Evolutionary conservation across 176 grass and related monocot species (phyloP).

Genomic region (Avena sativa): DNA sequence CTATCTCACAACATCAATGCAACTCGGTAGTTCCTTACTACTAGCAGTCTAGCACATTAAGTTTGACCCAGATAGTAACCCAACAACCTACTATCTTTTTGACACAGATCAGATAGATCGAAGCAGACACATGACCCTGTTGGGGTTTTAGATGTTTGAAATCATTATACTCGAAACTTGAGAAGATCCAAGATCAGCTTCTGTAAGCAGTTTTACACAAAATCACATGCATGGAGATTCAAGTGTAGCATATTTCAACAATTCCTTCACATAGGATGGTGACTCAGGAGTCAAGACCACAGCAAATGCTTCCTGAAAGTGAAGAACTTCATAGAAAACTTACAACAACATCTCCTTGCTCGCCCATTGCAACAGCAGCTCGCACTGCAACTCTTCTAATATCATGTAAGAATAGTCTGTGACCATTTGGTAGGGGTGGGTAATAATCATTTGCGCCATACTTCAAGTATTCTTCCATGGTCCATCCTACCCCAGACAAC

Average conservation of each 20-base stretch:
- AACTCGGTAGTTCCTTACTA: slow-evolving; percentile 23
- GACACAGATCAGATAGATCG: slow-evolving; percentile 8
- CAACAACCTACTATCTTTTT: not conserved
- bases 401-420: slow-evolving; percentile 92
- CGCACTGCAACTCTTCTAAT: slow-evolving; percentile 89
- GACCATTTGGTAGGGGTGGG: slow-evolving; percentile 91
- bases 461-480: slow-evolving; percentile 99
- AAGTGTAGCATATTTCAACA: not conserved
- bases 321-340: slow-evolving; percentile 42
- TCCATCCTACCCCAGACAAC: slow-evolving; percentile 92
- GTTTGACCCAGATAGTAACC: not conserved
- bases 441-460: slow-evolving; percentile 94
- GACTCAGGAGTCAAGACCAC: not conserved
- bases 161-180: not conserved
- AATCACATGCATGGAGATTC: not conserved
- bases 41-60: not conserved
- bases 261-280: not conserved
- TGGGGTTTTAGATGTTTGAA: slow-evolving; percentile 25
- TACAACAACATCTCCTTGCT: slow-evolving; percentile 97
- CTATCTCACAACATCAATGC: slow-evolving; percentile 27
- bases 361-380: slow-evolving; percentile 93
- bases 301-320: slow-evolving; percentile 15
- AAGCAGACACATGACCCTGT: not conserved
- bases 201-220: slow-evolving; percentile 22
- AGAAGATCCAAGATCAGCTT: slow-evolving; percentile 1